These are phyloP conservation scores for Excoecaria agallocha DNA, from an alignment of 345 rosid genomes.

Conservation along the genomic window DNA sequence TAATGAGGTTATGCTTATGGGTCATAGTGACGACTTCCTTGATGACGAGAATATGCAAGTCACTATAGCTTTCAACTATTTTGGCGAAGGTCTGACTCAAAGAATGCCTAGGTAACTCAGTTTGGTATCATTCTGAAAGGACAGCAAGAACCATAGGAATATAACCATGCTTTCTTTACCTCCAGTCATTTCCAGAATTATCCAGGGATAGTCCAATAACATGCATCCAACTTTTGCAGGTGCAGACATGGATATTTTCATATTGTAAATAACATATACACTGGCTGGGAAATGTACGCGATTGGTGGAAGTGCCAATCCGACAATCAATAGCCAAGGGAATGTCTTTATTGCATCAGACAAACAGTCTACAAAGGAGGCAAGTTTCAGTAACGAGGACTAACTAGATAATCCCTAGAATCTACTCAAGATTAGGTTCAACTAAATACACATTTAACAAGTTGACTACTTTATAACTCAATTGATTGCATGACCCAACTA, in stretches of 20 bases:
- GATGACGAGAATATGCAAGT: slow-evolving; percentile 23
- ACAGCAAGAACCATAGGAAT: neutral
- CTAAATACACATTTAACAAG: neutral
- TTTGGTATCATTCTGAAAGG: neutral
- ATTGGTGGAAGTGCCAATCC: slow-evolving; percentile 22
- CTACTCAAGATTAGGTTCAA: neutral
- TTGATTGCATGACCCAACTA: neutral
- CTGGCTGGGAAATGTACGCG: slow-evolving; percentile 19
- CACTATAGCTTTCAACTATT: slow-evolving; percentile 27
- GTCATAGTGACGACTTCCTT: slow-evolving; percentile 26
- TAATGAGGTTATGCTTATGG: slow-evolving; percentile 32
- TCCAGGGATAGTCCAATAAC: neutral
- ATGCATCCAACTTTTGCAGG: slow-evolving; percentile 5
- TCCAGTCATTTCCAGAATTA: neutral
- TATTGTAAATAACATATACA: slow-evolving; percentile 22
- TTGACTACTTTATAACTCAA: neutral
- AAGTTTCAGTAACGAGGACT: neutral
- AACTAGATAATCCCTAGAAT: neutral
- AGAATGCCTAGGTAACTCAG: slow-evolving; percentile 29
- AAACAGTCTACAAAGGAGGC: slow-evolving; percentile 10
- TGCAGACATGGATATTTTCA: slow-evolving; percentile 26
- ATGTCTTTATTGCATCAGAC: slow-evolving; percentile 19
- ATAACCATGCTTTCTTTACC: neutral
- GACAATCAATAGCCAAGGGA: slow-evolving; percentile 24
- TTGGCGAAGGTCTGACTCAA: slow-evolving; percentile 29